Percentiles rank a stretch among this genome's conserved stretches.
Evolutionary conservation across 306 rosid species (phyloP).

Genomic region (Betula pendula): DNA sequence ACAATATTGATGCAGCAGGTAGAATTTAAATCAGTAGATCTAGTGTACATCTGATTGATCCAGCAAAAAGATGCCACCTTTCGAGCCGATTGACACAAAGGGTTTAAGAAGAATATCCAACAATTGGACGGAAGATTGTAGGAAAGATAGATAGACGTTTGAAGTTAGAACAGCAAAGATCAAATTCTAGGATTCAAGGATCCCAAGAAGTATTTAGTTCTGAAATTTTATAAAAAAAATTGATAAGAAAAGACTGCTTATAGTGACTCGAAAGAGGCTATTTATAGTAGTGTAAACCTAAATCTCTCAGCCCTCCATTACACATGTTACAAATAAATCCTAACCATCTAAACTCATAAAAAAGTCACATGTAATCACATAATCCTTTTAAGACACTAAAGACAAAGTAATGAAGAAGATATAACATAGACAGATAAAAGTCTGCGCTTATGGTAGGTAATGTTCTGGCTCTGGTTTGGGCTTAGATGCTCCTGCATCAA

Average conservation of each 20-base stretch:
- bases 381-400: background rate
- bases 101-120: background rate
- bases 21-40: background rate
- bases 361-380: too few species aligned
- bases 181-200: background rate
- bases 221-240: background rate
- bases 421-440: background rate
- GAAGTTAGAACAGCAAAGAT: background rate
- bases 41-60: background rate
- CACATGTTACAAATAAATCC: too few species aligned
- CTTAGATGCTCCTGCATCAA: background rate
- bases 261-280: background rate
- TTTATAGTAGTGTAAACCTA: background rate
- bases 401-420: background rate
- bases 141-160: background rate
- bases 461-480: background rate
- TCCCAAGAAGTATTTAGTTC: background rate
- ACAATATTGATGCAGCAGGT: background rate
- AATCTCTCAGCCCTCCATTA: background rate
- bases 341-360: too few species aligned
- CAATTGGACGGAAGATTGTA: background rate
- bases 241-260: too few species aligned
- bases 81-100: background rate
- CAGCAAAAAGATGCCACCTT: background rate
- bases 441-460: too few species aligned